Percentiles rank a stretch among this genome's conserved stretches.
Conservation (phyloP, 139 green algal species). For the Pseudopediastrum boryanum region DNA sequence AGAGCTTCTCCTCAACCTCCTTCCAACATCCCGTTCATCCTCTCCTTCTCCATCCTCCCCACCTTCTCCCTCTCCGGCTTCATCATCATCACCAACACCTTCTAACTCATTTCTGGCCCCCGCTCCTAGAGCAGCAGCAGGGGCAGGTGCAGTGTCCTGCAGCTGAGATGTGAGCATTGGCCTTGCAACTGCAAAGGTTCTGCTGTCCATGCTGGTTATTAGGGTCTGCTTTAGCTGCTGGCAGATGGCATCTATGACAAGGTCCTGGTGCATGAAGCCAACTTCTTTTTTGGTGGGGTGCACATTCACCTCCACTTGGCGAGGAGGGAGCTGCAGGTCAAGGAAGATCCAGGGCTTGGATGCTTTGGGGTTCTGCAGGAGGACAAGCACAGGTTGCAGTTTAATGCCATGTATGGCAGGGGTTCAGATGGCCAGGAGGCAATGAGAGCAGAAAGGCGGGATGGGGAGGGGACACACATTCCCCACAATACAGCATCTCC, state of each 20-base stretch:
- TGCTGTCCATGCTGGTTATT: slow-evolving; percentile 54
- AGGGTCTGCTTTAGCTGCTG: not conserved
- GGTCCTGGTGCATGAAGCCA: slow-evolving; percentile 75
- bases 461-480: too few relatives aligned
- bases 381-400: too few relatives aligned
- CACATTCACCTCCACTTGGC: slow-evolving; percentile 96
- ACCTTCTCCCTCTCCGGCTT: too few relatives aligned
- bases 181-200: slow-evolving; percentile 62
- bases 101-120: not conserved
- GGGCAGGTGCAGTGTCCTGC: slow-evolving; percentile 1
- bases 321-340: slow-evolving; percentile 76
- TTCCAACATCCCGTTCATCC: slow-evolving; percentile 14
- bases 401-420: not conserved
- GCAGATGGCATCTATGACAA: slow-evolving; percentile 53
- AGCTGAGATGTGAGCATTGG: not conserved
- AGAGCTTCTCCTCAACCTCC: too few relatives aligned
- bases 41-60: slow-evolving; percentile 23
- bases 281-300: slow-evolving; percentile 97
- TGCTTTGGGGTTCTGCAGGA: slow-evolving; percentile 65
- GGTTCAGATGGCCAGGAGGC: not conserved
- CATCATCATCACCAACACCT: not conserved
- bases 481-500: too few relatives aligned
- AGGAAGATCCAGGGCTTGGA: slow-evolving; percentile 91
- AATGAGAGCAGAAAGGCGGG: not conserved
- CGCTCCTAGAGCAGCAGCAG: slow-evolving; percentile 3